These are phyloP conservation scores for Trypanosomatidae sp. DNA, from an alignment of 208 protist species.

Conservation along the genomic window DNA sequence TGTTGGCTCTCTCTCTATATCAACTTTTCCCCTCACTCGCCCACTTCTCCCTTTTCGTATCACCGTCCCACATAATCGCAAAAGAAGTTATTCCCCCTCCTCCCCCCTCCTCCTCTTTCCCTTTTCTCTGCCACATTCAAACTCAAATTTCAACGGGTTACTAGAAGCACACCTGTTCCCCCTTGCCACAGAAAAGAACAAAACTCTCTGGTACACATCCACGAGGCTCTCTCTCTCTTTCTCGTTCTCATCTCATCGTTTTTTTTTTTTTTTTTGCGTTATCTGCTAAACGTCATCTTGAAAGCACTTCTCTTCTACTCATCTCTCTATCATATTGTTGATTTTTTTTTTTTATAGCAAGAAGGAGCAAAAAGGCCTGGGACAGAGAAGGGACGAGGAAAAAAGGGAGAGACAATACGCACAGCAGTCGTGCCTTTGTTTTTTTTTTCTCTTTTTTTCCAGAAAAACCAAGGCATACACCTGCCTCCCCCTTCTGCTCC, in stretches of 20 bases:
- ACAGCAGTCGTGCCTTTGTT: background rate
- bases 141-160: background rate
- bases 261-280: background rate
- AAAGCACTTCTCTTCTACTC: background rate
- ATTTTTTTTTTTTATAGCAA: background rate
- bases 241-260: background rate
- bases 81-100: background rate
- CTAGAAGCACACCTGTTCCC: conserved; percentile 4
- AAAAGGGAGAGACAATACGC: background rate
- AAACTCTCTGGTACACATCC: background rate
- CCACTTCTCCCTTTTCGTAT: background rate
- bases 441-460: background rate
- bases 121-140: conserved; percentile 2
- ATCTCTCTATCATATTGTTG: background rate
- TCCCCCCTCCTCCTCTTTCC: background rate
- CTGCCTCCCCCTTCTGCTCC: background rate
- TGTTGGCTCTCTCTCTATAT: background rate
- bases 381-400: background rate
- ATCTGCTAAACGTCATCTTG: background rate
- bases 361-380: background rate
- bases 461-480: background rate
- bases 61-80: background rate
- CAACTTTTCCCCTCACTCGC: background rate
- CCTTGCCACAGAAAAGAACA: background rate
- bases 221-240: background rate